A percentile compares a stretch with the other conserved stretches of the same genome.
These are phyloP conservation scores for Candida insectorum DNA, from an alignment of 805 yeast genomes.

Conservation along the genomic window DNA sequence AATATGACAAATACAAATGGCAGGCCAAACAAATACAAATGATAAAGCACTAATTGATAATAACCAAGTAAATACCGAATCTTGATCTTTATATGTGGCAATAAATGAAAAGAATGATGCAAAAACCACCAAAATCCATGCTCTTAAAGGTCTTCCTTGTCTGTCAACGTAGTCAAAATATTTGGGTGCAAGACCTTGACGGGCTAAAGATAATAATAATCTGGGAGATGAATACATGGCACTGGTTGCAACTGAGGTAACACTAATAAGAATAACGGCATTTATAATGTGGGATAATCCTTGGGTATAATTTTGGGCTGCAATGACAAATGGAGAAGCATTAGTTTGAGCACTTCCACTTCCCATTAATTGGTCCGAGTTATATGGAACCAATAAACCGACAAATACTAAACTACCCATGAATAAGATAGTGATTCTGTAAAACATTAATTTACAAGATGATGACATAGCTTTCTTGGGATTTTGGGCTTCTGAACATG, in stretches of 20 bases:
- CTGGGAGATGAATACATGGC: slow-evolving; percentile 42
- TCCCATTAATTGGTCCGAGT: slow-evolving; percentile 32
- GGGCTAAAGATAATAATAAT: slow-evolving; percentile 40
- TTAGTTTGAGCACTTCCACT: slow-evolving; percentile 26
- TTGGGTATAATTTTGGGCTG: slow-evolving; percentile 36
- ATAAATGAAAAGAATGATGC: slow-evolving; percentile 37
- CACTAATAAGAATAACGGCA: slow-evolving; percentile 38
- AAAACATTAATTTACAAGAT: slow-evolving; percentile 39
- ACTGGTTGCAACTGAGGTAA: slow-evolving; percentile 41
- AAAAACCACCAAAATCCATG: slow-evolving; percentile 30
- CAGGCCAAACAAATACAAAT: slow-evolving; percentile 42
- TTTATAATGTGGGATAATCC: slow-evolving; percentile 42
- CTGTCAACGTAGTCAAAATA: slow-evolving; percentile 40
- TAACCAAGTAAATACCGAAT: slow-evolving; percentile 39
- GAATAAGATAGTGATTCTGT: slow-evolving; percentile 36
- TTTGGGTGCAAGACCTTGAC: slow-evolving; percentile 40
- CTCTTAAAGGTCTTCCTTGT: slow-evolving; percentile 39
- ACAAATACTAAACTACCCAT: slow-evolving; percentile 38
- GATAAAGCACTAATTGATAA: slow-evolving; percentile 41
- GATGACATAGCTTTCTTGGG: slow-evolving; percentile 38
- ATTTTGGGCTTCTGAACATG: slow-evolving; percentile 37
- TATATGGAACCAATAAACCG: slow-evolving; percentile 38
- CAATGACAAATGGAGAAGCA: slow-evolving; percentile 43
- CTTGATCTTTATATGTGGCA: slow-evolving; percentile 39
- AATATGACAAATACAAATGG: slow-evolving; percentile 38